Evolutionary conservation across 345 rosid genomes (phyloP), one percentile per base, ranked within the genome.

Genomic region (Syzygium aqueum): DNA sequence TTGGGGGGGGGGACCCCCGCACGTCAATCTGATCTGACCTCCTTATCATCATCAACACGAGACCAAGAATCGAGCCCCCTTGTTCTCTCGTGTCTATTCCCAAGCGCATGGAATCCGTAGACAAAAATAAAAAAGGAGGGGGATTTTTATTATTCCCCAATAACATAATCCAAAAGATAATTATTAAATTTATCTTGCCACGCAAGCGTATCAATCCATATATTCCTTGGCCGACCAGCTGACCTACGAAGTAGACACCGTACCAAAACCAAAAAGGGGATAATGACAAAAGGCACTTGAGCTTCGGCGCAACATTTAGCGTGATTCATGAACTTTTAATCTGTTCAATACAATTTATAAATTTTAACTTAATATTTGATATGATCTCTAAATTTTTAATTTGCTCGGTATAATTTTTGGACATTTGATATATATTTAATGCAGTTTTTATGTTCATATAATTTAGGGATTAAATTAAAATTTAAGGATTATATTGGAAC

Each of bases 111-210:
- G 49, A 73, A 73, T 37, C 82, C 37, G 21, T 37, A 37, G 14
- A 17, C 1, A 9, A 1, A 17, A 33, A 5, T 17, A 19, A 9
- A 8, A 2, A 4, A 10, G 19, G 1, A n/a, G 3, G 21, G 46
- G 5, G 17, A 8, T 17, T 17, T 13, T 73, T 16, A 6, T 40
- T 73, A 73, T 73, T 67, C 11, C 25, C 73, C 2, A 0, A 67
- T 67, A 17, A 4, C 27, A 5, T 3, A 11, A 73, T 73, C 80
- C 49, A 2, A 10, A 16, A 19, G 21, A 33, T 57, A 73, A 19
- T 73, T 73, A 33, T 2, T 17, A 8, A 19, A 2, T 73, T 33
- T 73, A 37, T 73, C 80, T 33, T 6, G 80, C 80, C 80, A 73
- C 80, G 80, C 27, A 5, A 19, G 2, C 25, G 25, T 5, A 73